A percentile compares a stretch with the other conserved stretches of the same genome.
Conservation (phyloP, 1,284 basidiomycete genomes). For the Inonotus hispidus region DNA sequence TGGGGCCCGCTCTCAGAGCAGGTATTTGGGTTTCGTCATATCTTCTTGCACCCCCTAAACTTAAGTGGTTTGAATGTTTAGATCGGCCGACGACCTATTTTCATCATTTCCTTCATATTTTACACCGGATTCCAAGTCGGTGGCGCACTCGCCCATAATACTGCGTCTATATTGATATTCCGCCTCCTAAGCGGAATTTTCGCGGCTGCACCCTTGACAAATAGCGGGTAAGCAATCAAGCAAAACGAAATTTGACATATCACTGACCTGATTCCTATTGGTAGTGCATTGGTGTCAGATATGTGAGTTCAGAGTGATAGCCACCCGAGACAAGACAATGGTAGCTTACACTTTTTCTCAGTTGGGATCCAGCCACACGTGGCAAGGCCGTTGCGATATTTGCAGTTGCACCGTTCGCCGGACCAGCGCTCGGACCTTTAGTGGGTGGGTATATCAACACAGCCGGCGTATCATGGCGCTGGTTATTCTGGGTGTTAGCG, state of each 20-base stretch:
- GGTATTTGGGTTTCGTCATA: neutral
- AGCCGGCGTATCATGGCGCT: conserved; percentile 36
- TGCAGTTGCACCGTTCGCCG: conserved; percentile 46
- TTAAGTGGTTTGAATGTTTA: conserved; percentile 1
- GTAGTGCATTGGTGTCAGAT: conserved; percentile 38
- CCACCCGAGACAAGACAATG: conserved; percentile 29
- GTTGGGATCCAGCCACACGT: conserved; percentile 45
- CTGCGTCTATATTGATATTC: conserved; percentile 55
- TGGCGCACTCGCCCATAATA: conserved; percentile 58
- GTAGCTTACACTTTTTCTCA: conserved; percentile 20
- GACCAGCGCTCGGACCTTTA: conserved; percentile 38
- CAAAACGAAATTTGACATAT: neutral
- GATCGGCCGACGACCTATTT: conserved; percentile 36
- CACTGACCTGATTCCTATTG: neutral
- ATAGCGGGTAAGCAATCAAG: conserved; percentile 38
- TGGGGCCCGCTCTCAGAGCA: conserved; percentile 48
- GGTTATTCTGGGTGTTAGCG: conserved; percentile 45
- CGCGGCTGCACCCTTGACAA: conserved; percentile 41
- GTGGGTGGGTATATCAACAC: conserved; percentile 44
- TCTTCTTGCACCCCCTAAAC: neutral
- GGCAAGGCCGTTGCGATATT: conserved; percentile 51
- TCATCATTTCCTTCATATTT: conserved; percentile 42
- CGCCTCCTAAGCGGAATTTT: conserved; percentile 66
- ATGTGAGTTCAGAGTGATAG: conserved; percentile 24
- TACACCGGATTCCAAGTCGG: conserved; percentile 49